Percentiles rank a stretch among this genome's conserved stretches.
Conservation (phyloP, 345 rosid species). For the Turritis glabra region DNA sequence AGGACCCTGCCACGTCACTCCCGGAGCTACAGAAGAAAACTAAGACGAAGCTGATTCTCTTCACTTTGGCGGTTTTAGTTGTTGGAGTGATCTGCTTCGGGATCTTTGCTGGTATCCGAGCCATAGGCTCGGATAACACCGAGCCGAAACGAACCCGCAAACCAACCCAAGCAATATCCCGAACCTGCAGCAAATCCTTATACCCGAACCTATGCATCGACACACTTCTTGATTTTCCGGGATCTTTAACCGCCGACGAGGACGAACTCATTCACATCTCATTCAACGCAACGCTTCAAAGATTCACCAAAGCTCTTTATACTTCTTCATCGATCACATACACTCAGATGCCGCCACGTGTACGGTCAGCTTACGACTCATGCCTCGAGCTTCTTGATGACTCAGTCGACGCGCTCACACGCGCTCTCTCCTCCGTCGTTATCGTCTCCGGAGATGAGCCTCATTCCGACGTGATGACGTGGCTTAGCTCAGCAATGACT, state of each 20-base stretch:
- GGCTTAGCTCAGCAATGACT: conserved; percentile 95
- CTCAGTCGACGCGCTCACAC: conserved; percentile 72
- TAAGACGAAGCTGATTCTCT: conserved; percentile 48
- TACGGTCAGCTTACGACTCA: conserved; percentile 77
- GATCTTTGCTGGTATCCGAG: conserved; percentile 40
- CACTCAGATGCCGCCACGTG: conserved; percentile 62
- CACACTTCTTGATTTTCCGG: conserved; percentile 75
- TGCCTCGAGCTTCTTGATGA: conserved; percentile 94
- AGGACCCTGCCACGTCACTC: conserved; percentile 25
- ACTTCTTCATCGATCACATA: conserved; percentile 50
- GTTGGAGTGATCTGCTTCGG: conserved; percentile 59
- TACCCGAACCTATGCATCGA: conserved; percentile 66
- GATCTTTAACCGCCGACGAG: conserved; percentile 59
- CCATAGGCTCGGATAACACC: conserved; percentile 16
- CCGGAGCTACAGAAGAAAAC: conserved; percentile 19
- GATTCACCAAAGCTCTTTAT: conserved; percentile 75
- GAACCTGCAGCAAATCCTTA: conserved; percentile 62
- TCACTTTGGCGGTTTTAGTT: conserved; percentile 48
- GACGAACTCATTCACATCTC: conserved; percentile 85
- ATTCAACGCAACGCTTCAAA: conserved; percentile 87
- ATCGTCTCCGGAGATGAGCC: neutral
- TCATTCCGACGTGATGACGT: conserved; percentile 71
- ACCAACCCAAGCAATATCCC: conserved; percentile 70
- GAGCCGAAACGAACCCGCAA: conserved; percentile 34
- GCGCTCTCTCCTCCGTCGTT: conserved; percentile 63